Evolutionary conservation across 148 eudicot genomes (phyloP).

Genomic region (Chenopodium berlandieri): DNA sequence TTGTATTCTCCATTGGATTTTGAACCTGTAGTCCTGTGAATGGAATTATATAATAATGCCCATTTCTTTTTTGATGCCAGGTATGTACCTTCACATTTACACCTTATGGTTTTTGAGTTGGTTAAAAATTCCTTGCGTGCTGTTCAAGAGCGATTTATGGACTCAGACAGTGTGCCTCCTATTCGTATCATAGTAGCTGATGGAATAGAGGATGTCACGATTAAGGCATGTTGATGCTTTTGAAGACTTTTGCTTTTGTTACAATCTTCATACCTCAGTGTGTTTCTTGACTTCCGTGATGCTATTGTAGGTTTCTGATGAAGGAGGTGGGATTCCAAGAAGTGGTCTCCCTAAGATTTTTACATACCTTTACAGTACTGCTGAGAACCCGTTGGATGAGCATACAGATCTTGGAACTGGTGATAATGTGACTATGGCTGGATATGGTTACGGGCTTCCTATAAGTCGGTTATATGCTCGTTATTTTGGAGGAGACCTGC

Average conservation of each 20-base stretch:
- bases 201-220: constrained; percentile 94
- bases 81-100: constrained; percentile 90
- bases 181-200: constrained; percentile 88
- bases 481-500: constrained; percentile 96
- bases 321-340: constrained; percentile 99
- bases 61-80: constrained; percentile 34
- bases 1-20: not conserved
- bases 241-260: not conserved
- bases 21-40: not conserved
- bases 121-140: constrained; percentile 97
- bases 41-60: not conserved
- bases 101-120: constrained; percentile 96
- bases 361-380: constrained; percentile 97
- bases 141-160: constrained; percentile 87
- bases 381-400: constrained; percentile 68
- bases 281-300: not conserved
- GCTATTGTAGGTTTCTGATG: constrained; percentile 75
- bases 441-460: constrained; percentile 94
- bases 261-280: not conserved
- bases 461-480: constrained; percentile 91
- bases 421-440: constrained; percentile 79
- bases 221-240: constrained; percentile 52
- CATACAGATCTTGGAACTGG: constrained; percentile 51
- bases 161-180: constrained; percentile 85
- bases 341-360: constrained; percentile 90